Conservation (phyloP, 345 rosid species). For the Heritiera fomes region DNA sequence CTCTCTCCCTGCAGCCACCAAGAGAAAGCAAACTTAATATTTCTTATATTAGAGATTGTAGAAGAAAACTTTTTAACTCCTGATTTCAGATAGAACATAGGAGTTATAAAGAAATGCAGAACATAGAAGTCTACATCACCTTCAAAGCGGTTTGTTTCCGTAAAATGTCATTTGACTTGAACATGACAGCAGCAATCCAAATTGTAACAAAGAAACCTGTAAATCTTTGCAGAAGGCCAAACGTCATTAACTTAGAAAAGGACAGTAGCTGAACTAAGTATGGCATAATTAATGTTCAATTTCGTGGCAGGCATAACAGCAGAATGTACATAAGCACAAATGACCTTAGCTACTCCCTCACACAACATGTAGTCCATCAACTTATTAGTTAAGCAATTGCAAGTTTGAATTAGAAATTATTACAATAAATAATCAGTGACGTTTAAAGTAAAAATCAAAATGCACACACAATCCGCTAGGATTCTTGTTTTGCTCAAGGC, state of each 20-base stretch:
- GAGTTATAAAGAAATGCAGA: background rate
- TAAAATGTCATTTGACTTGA: constrained; percentile 94
- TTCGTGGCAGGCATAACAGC: background rate
- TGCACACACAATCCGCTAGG: background rate
- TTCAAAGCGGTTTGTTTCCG: constrained; percentile 95
- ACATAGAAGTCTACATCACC: constrained; percentile 39
- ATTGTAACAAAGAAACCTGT: constrained; percentile 96
- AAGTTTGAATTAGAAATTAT: background rate
- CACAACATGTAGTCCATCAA: background rate
- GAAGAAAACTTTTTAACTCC: background rate
- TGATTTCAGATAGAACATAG: background rate
- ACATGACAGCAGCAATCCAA: constrained; percentile 97
- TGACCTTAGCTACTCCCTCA: background rate
- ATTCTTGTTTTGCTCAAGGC: background rate
- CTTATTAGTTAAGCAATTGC: background rate
- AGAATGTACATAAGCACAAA: background rate
- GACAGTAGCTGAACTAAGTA: background rate
- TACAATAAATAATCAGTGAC: background rate
- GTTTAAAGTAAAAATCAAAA: background rate
- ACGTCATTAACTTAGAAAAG: constrained; percentile 11
- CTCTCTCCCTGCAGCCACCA: constrained; percentile 88
- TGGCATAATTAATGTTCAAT: background rate
- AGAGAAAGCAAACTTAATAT: constrained; percentile 26
- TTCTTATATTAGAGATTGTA: constrained; percentile 4
- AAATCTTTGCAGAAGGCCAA: constrained; percentile 16